Conservation (phyloP, 345 rosid genomes). For the Corymbia maculata region DNA sequence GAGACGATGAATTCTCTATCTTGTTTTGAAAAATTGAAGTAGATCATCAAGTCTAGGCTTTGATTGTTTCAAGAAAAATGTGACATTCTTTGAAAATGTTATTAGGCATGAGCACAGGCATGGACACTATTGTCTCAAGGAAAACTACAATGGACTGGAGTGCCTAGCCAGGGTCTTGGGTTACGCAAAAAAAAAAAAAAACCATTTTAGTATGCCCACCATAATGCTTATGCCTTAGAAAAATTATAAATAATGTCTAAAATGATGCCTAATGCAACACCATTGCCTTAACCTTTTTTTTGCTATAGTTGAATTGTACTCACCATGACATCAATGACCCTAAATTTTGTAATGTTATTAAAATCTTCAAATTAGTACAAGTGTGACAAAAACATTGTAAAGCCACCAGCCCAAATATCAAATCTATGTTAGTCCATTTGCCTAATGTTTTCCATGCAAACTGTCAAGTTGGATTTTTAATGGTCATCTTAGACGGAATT, state of each 20-base stretch:
- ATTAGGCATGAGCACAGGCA: too few species aligned
- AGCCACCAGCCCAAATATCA: not conserved
- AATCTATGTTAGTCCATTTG: not conserved
- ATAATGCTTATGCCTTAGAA: not conserved
- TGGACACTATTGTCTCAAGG: too few species aligned
- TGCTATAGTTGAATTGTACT: fast-evolving
- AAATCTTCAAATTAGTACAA: not conserved
- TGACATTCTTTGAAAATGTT: too few species aligned
- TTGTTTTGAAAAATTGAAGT: too few species aligned
- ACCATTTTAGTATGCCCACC: fast-evolving
- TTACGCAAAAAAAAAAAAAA: not conserved
- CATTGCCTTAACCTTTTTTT: not conserved
- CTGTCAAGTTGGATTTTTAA: not conserved
- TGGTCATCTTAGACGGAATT: not conserved
- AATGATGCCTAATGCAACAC: not conserved
- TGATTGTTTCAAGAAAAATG: too few species aligned
- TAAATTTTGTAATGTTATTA: too few species aligned
- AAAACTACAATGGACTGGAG: too few species aligned
- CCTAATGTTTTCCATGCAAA: not conserved
- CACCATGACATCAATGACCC: not conserved
- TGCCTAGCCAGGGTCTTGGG: too few species aligned
- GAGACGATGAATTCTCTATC: too few species aligned
- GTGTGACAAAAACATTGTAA: not conserved
- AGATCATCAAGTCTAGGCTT: too few species aligned
- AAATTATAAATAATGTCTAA: not conserved